Base-by-base conservation (phyloP, 2,329 filamentous ascomycete species). In the Colletotrichum shisoi region DNA sequence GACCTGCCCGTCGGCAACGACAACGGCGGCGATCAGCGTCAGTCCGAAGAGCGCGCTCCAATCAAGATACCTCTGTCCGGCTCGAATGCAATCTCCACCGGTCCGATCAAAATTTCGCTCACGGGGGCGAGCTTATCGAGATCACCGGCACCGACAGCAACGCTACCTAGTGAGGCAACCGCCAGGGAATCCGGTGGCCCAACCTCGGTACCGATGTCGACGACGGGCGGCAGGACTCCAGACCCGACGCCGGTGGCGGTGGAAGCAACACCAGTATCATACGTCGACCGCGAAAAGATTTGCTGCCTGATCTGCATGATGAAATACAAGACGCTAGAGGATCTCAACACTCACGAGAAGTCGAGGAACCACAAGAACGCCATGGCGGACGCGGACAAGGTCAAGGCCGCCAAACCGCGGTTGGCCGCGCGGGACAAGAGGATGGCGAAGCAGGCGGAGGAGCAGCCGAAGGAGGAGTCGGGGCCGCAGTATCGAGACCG, bases 401-500 rank as follows among this genome's bases (percentile, higher is more conserved):
- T 82, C 71, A 88, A 88, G 72, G 82, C 82, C 4, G 85, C 82
- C 5, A 67, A 77, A 31, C 76, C 77, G 1, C 73, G 79, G 8
- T 67, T 82, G 2, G 65, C 65, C 4, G 68, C 77, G 62, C 69
- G 77, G 59, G 73, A 84, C 74, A 77, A 76, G 73, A 73, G 71
- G 58, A 74, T 71, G 42, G 72, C 74, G 71, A 79, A 75, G 68
- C 71, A 74, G 12, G 71, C 71, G 8, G 71, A 73, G 12, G 73
- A 73, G 11, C 71, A 57, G 71, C 74, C 21, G 59, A 52, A 46
- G 40, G 61, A 39, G 11, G 66, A 62, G 15, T 31, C 62, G 24
- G 73, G 48, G 72, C 72, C 71, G 65, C 80, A 81, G 70, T 90
- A 90, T 73, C 84, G 87, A 27, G 90, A 92, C 73, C 83, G 90